These are phyloP conservation scores for Candida argentea DNA, from an alignment of 805 yeast genomes.

Conservation along the genomic window DNA sequence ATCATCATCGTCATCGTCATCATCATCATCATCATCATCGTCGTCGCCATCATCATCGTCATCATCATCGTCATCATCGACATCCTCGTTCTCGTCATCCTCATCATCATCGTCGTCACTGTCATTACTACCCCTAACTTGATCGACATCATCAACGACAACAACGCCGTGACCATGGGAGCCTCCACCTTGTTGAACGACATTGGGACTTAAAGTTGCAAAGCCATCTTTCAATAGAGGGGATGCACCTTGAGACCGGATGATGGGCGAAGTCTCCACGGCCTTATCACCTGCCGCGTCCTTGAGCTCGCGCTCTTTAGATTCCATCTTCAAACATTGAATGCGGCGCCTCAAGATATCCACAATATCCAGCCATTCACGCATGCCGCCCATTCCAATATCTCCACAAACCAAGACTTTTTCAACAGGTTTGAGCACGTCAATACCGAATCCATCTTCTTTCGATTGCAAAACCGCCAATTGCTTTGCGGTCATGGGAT, in stretches of 20 bases:
- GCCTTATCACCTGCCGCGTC: too few species aligned
- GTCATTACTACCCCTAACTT: slow-evolving; percentile 20
- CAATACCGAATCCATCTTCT: slow-evolving; percentile 34
- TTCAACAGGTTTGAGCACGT: slow-evolving; percentile 35
- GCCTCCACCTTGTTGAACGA: slow-evolving; percentile 12
- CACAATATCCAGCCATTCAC: slow-evolving; percentile 37
- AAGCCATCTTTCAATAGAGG: too few species aligned
- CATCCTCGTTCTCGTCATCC: slow-evolving; percentile 20
- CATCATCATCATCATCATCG: slow-evolving; percentile 25
- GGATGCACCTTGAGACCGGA: too few species aligned
- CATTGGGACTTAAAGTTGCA: too few species aligned
- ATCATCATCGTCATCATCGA: slow-evolving; percentile 28
- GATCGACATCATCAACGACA: slow-evolving; percentile 11
- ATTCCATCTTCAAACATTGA: slow-evolving; percentile 10
- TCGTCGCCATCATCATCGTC: slow-evolving; percentile 30
- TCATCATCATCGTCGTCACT: slow-evolving; percentile 30
- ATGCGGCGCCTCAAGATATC: slow-evolving; percentile 30
- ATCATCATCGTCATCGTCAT: slow-evolving; percentile 9
- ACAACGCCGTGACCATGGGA: slow-evolving; percentile 11
- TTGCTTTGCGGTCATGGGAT: slow-evolving; percentile 35
- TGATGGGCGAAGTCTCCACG: too few species aligned
- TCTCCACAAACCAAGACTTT: slow-evolving; percentile 39
- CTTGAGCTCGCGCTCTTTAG: background rate
- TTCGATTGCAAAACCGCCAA: slow-evolving; percentile 19
- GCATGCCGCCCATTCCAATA: slow-evolving; percentile 42